phyloP scores from a whole-genome alignment of 2,329 filamentous ascomycete genomes.

The Paecilomyces variotii region DNA sequence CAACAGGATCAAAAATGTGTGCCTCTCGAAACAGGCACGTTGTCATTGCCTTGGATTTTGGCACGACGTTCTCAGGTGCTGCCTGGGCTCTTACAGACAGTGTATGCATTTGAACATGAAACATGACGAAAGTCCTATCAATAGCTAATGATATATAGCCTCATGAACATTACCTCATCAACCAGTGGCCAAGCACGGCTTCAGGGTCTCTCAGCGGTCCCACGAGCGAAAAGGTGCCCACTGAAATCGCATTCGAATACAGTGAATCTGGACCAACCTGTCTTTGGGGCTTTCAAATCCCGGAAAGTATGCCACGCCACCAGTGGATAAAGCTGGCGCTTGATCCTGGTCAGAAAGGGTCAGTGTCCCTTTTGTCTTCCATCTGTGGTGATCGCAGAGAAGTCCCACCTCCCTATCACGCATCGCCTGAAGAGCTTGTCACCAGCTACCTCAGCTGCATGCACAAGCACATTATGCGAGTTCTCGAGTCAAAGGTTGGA shows the following conservation, averaged over 20 bases:
- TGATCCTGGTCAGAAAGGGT: neutral
- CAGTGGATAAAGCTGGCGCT: slow-evolving; percentile 17
- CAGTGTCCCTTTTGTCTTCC: neutral
- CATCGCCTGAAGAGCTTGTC: slow-evolving; percentile 3
- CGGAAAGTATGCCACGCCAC: slow-evolving; percentile 8
- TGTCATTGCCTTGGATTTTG: slow-evolving; percentile 16
- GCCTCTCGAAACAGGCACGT: slow-evolving; percentile 1
- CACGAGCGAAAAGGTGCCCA: slow-evolving; percentile 17
- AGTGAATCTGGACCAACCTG: neutral
- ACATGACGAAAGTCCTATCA: neutral
- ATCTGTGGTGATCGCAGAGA: slow-evolving; percentile 7
- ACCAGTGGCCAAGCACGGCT: slow-evolving; percentile 10
- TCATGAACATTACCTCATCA: slow-evolving; percentile 9
- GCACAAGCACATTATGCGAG: slow-evolving; percentile 5
- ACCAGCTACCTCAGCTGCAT: slow-evolving; percentile 11
- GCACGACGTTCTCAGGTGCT: slow-evolving; percentile 15
- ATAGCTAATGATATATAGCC: slow-evolving; percentile 6
- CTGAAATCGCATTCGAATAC: slow-evolving; percentile 10
- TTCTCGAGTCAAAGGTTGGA: slow-evolving; percentile 9
- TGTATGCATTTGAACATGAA: slow-evolving; percentile 7
- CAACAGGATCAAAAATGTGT: neutral
- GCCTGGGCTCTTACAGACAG: slow-evolving; percentile 13
- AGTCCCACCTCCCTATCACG: slow-evolving; percentile 4
- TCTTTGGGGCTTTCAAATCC: slow-evolving; percentile 14
- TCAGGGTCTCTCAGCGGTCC: slow-evolving; percentile 6